phyloP scores from a whole-genome alignment of 2,329 filamentous ascomycete species.

The Claviceps sorghi region DNA sequence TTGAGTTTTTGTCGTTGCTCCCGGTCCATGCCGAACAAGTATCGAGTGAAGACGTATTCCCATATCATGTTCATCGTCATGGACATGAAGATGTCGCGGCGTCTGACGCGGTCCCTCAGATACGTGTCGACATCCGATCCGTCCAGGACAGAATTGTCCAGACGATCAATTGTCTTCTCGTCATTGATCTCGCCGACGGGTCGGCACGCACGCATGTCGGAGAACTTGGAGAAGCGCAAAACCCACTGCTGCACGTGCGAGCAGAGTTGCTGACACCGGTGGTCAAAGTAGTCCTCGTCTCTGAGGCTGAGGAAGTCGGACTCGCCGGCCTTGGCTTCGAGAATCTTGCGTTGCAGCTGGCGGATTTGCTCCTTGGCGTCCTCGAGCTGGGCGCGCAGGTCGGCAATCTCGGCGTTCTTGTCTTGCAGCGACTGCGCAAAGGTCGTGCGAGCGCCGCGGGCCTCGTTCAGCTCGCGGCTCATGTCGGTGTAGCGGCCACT shows the following conservation, averaged over 20 bases:
- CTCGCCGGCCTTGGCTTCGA: slow-evolving; percentile 44
- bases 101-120: slow-evolving; percentile 71
- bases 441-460: slow-evolving; percentile 48
- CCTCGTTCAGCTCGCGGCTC: slow-evolving; percentile 52
- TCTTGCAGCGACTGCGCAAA: slow-evolving; percentile 54
- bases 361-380: slow-evolving; percentile 50
- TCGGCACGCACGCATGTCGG: slow-evolving; percentile 77
- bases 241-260: slow-evolving; percentile 97
- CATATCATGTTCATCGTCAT: slow-evolving; percentile 99
- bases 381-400: slow-evolving; percentile 64
- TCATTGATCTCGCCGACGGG: slow-evolving; percentile 72
- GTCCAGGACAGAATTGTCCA: slow-evolving; percentile 89
- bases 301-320: slow-evolving; percentile 61
- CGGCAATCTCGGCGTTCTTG: slow-evolving; percentile 72
- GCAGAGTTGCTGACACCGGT: slow-evolving; percentile 84
- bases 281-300: slow-evolving; percentile 92
- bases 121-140: slow-evolving; percentile 85
- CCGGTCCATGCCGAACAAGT: slow-evolving; percentile 95
- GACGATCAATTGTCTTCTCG: slow-evolving; percentile 82
- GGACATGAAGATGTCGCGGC: slow-evolving; percentile 94
- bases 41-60: slow-evolving; percentile 96
- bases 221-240: slow-evolving; percentile 93
- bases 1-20: slow-evolving; percentile 97
- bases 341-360: slow-evolving; percentile 36
- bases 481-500: slow-evolving; percentile 54